These are phyloP conservation scores for Flaveria ramosissima DNA, from an alignment of 129 eudicot genomes.

Conservation along the genomic window DNA sequence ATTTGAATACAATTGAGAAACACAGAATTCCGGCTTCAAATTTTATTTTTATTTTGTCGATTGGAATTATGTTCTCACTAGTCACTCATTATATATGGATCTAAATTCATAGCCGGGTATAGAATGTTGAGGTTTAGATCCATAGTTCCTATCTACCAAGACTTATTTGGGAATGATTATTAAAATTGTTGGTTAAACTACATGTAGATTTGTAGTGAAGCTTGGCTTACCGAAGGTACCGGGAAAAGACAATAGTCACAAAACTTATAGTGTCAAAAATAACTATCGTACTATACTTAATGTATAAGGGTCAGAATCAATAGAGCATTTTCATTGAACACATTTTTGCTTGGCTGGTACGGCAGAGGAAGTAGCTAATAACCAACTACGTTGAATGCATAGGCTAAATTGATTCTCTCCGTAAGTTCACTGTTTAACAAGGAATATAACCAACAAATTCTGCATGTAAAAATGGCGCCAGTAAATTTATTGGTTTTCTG, in stretches of 20 bases:
- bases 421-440: background rate
- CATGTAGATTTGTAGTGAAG: background rate
- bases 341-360: background rate
- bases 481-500: background rate
- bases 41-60: background rate
- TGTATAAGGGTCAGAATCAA: background rate
- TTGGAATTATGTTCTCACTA: background rate
- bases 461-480: background rate
- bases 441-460: background rate
- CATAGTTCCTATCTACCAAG: background rate
- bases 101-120: background rate
- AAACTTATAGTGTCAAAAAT: background rate
- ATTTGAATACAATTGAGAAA: too few relatives aligned
- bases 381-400: background rate
- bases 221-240: background rate
- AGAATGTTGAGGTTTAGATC: background rate
- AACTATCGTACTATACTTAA: background rate
- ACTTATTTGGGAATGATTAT: background rate
- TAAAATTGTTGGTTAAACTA: background rate
- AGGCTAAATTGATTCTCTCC: background rate
- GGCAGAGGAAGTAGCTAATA: background rate
- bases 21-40: constrained; percentile 10
- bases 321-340: background rate
- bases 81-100: background rate
- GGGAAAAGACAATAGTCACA: background rate